Percentiles rank a stretch among this genome's conserved stretches.
Evolutionary conservation across 805 yeast species (phyloP).

Genomic region (Pichia ethanolica): DNA sequence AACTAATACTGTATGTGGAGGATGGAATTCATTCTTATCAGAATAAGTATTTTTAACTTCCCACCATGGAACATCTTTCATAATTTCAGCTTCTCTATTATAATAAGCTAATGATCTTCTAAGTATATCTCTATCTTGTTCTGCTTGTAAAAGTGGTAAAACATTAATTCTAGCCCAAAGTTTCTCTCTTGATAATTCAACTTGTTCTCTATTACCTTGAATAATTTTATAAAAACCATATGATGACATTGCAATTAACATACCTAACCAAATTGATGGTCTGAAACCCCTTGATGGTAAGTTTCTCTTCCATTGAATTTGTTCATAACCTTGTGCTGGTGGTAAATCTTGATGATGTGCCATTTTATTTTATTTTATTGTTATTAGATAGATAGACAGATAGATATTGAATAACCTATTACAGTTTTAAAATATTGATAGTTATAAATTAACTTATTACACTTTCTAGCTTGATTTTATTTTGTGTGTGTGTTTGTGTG

Average conservation of each 20-base stretch:
- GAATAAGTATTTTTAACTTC: constrained; percentile 39
- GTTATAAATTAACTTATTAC: no score
- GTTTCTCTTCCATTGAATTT: constrained; percentile 84
- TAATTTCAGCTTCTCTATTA: constrained; percentile 61
- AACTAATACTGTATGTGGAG: constrained; percentile 30
- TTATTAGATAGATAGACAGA: no score
- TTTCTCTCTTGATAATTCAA: constrained; percentile 69
- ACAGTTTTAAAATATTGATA: no score
- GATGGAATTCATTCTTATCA: constrained; percentile 28
- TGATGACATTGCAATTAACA: constrained; percentile 53
- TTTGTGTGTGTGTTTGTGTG: not conserved
- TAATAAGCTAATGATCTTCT: constrained; percentile 61
- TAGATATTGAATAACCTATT: no score
- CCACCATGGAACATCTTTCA: constrained; percentile 58
- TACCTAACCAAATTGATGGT: constrained; percentile 63
- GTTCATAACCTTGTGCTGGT: constrained; percentile 79
- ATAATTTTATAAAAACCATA: constrained; percentile 66
- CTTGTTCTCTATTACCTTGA: constrained; percentile 64
- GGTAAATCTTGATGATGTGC: constrained; percentile 65
- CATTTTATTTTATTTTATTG: constrained; percentile 7
- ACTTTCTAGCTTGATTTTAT: no score
- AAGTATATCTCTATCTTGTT: constrained; percentile 70
- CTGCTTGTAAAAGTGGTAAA: constrained; percentile 71
- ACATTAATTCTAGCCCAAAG: constrained; percentile 70
- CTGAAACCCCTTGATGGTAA: constrained; percentile 81